A percentile compares a stretch with the other conserved stretches of the same genome.
Evolutionary conservation across 768 basidiomycete species (phyloP).

Genomic region (Tricholoma saponaceum): DNA sequence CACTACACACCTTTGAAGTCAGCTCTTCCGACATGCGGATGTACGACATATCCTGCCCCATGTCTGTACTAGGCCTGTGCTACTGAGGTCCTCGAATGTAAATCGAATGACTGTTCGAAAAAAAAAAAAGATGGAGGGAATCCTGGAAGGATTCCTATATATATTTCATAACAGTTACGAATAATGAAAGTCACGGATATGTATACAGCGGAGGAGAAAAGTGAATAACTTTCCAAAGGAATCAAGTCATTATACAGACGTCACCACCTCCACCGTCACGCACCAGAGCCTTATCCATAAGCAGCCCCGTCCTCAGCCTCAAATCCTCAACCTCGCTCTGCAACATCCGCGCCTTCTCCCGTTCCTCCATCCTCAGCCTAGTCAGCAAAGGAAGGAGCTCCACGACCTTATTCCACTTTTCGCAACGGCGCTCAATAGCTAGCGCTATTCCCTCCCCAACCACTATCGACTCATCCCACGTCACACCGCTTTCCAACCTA

Average conservation of each 20-base stretch:
- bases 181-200: not conserved
- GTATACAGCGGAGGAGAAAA: not conserved
- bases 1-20: too few species aligned
- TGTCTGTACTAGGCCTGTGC: too few species aligned
- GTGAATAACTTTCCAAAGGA: not conserved
- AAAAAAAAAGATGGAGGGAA: too few species aligned
- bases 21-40: too few species aligned
- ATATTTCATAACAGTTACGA: not conserved
- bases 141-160: not conserved
- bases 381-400: conserved; percentile 9
- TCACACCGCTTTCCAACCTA: conserved; percentile 41
- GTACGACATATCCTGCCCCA: too few species aligned
- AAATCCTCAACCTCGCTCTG: conserved; percentile 48
- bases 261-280: not conserved
- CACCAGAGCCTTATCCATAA: conserved; percentile 29
- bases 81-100: too few species aligned
- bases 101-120: too few species aligned
- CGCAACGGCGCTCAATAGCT: conserved; percentile 19
- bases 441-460: conserved; percentile 6
- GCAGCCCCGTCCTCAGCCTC: conserved; percentile 37
- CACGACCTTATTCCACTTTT: conserved; percentile 8
- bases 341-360: conserved; percentile 38
- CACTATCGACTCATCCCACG: conserved; percentile 34
- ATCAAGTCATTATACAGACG: conserved; percentile 4
- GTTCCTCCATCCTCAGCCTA: conserved; percentile 19